Evolutionary conservation across 2,329 filamentous ascomycete species (phyloP).

Genomic region (Aureobasidium uvarum): DNA sequence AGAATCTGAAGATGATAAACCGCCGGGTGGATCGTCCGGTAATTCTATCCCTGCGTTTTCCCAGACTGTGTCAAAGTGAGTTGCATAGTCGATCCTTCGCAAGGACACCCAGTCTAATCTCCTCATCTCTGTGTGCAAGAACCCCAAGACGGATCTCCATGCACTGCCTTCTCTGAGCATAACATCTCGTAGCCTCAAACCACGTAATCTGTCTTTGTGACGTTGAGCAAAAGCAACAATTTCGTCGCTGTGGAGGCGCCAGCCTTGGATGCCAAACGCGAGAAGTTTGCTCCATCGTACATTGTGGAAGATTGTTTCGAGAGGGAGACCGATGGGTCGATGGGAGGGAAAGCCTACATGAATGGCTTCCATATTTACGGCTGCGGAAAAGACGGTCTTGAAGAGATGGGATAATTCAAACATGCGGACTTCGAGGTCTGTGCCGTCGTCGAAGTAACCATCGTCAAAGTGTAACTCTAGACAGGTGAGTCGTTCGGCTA

Average conservation of each 20-base stretch:
- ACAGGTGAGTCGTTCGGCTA: constrained; percentile 59
- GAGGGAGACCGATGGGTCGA: constrained; percentile 54
- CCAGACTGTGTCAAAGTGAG: constrained; percentile 52
- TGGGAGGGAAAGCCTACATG: constrained; percentile 64
- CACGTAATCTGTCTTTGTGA: constrained; percentile 57
- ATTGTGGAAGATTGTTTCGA: constrained; percentile 63
- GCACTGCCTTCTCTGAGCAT: constrained; percentile 58
- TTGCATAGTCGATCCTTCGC: constrained; percentile 60
- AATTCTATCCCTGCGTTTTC: constrained; percentile 49
- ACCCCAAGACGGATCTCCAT: constrained; percentile 61
- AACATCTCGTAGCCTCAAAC: constrained; percentile 60
- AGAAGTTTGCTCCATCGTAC: constrained; percentile 61
- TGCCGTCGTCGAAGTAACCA: constrained; percentile 50
- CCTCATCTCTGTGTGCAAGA: constrained; percentile 57
- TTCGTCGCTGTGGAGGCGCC: constrained; percentile 60
- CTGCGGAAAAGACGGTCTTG: constrained; percentile 56
- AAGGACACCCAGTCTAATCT: constrained; percentile 62
- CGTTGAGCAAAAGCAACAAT: constrained; percentile 58
- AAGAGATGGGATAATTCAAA: constrained; percentile 58
- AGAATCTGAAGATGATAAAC: constrained; percentile 46
- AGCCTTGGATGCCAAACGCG: constrained; percentile 64
- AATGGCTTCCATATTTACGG: constrained; percentile 60
- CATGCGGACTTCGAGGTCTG: constrained; percentile 58
- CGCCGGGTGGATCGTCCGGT: constrained; percentile 46
- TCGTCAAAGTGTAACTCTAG: constrained; percentile 64